phyloP scores from a whole-genome alignment of 2,329 filamentous ascomycete genomes.

The Stachybotrys chartarum region DNA sequence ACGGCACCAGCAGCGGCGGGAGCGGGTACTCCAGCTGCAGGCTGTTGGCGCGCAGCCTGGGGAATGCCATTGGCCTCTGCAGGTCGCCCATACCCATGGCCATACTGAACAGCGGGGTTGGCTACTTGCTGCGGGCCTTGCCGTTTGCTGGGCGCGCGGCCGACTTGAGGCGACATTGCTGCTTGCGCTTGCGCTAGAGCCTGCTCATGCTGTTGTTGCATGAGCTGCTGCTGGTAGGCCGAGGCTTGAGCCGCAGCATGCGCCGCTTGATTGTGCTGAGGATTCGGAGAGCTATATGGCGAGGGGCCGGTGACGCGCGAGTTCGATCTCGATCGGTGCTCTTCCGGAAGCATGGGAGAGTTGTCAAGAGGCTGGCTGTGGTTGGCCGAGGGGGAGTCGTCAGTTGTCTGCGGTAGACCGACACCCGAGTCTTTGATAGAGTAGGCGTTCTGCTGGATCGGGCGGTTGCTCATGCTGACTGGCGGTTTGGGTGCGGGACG shows the following conservation, averaged over 20 bases:
- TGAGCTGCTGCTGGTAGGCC: slow-evolving; percentile 53
- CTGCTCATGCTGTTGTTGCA: slow-evolving; percentile 82
- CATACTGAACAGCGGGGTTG: slow-evolving; percentile 13
- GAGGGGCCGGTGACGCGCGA: slow-evolving; percentile 52
- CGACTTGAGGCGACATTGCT: slow-evolving; percentile 63
- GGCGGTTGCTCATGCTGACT: slow-evolving; percentile 49
- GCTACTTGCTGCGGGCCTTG: slow-evolving; percentile 31
- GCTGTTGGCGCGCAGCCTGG: slow-evolving; percentile 28
- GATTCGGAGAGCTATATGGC: slow-evolving; percentile 39
- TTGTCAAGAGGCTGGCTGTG: slow-evolving; percentile 44
- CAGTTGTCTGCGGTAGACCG: slow-evolving; percentile 49
- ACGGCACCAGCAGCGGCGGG: slow-evolving; percentile 19
- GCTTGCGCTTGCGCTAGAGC: slow-evolving; percentile 75
- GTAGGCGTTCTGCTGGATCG: slow-evolving; percentile 44
- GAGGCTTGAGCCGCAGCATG: slow-evolving; percentile 30
- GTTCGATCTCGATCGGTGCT: slow-evolving; percentile 62
- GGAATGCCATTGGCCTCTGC: slow-evolving; percentile 22
- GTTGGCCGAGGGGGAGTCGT: slow-evolving; percentile 43
- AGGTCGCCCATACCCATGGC: slow-evolving; percentile 18
- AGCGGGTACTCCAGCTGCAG: slow-evolving; percentile 10
- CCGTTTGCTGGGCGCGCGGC: slow-evolving; percentile 68
- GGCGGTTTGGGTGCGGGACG: slow-evolving; percentile 87
- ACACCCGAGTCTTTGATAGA: slow-evolving; percentile 56
- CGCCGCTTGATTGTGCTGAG: slow-evolving; percentile 20
- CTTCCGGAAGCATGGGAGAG: slow-evolving; percentile 56